These are phyloP conservation scores for Penicillium cinerascens DNA, from an alignment of 495 filamentous ascomycete species.

Conservation along the genomic window DNA sequence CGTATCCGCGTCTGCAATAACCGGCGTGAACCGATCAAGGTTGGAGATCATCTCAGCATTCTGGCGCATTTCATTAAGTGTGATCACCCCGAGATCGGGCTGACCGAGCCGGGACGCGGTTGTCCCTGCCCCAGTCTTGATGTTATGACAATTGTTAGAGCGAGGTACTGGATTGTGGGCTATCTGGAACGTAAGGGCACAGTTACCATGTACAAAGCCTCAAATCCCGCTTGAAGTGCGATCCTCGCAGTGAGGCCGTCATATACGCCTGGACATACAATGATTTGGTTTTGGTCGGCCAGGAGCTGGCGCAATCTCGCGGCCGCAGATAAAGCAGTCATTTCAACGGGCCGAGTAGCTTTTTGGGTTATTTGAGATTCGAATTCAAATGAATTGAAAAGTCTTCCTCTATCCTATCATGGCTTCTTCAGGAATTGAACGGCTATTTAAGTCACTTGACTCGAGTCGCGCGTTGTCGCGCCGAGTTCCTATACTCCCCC, in stretches of 20 bases:
- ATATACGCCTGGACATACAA: constrained; percentile 56
- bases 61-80: constrained; percentile 17
- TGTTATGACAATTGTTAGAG: too few relatives aligned
- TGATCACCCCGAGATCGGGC: constrained; percentile 55
- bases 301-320: constrained; percentile 14
- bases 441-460: too few relatives aligned
- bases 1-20: constrained; percentile 62
- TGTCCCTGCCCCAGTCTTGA: constrained; percentile 55
- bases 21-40: constrained; percentile 25
- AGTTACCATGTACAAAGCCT: constrained; percentile 52
- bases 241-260: constrained; percentile 62
- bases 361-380: too few relatives aligned
- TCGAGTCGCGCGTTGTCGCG: too few relatives aligned
- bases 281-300: constrained; percentile 10
- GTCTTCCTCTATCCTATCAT: too few relatives aligned
- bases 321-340: too few relatives aligned
- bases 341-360: too few relatives aligned
- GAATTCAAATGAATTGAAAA: too few relatives aligned
- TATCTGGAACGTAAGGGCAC: too few relatives aligned
- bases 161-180: too few relatives aligned
- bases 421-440: too few relatives aligned
- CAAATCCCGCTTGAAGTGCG: constrained; percentile 49
- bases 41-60: constrained; percentile 17
- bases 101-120: constrained; percentile 54
- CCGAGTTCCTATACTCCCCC: too few relatives aligned